Conservation (phyloP, 202 grass and related monocot species). For the Bolboschoenoplectus hybrid region DNA sequence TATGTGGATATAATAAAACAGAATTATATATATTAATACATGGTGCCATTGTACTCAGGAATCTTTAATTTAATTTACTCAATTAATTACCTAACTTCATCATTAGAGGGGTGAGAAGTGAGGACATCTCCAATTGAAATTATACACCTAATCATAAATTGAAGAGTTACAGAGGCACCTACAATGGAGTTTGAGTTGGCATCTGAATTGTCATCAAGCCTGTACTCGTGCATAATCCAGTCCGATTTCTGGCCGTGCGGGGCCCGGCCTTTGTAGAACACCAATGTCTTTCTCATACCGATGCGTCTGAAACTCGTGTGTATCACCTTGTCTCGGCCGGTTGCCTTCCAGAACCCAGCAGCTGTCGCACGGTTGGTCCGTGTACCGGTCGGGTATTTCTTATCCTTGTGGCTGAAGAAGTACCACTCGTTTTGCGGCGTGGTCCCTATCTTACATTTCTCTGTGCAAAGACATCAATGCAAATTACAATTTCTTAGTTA, state of each 20-base stretch:
- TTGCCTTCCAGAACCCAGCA: conserved; percentile 92
- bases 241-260: conserved; percentile 93
- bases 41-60: background rate
- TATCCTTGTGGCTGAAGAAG: conserved; percentile 98
- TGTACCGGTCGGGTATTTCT: conserved; percentile 94
- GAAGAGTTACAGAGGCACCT: conserved; percentile 29
- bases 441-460: conserved; percentile 73
- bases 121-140: conserved; percentile 12
- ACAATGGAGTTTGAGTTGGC: conserved; percentile 45
- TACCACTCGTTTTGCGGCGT: conserved; percentile 95
- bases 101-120: background rate
- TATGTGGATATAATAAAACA: background rate
- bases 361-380: conserved; percentile 88
- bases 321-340: conserved; percentile 88
- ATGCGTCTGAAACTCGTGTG: conserved; percentile 51
- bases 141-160: background rate
- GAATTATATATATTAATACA: background rate
- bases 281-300: conserved; percentile 99
- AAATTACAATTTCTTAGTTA: background rate
- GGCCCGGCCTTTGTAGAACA: conserved; percentile 91
- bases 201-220: conserved; percentile 61
- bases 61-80: conserved; percentile 1
- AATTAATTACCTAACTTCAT: conserved; percentile 38
- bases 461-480: conserved; percentile 38
- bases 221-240: conserved; percentile 99